A percentile compares a stretch with the other conserved stretches of the same genome.
These are phyloP conservation scores for Phenoliferia sp. DNA, from an alignment of 1,284 basidiomycete genomes.

Conservation along the genomic window DNA sequence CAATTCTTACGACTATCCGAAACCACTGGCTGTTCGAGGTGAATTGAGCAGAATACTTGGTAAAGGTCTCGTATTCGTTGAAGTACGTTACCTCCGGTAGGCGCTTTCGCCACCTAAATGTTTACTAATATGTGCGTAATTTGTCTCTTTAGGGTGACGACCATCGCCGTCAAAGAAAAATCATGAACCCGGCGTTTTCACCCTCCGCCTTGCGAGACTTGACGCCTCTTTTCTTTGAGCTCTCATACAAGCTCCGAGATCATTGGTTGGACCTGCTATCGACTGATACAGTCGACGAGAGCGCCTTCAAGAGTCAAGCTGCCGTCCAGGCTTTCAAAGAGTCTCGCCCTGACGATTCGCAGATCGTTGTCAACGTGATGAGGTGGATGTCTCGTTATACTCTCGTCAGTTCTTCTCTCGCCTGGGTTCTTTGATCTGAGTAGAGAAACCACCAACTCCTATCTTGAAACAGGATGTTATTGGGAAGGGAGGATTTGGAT, in stretches of 20 bases:
- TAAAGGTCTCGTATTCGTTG: slow-evolving; percentile 40
- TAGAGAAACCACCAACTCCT: too few relatives aligned
- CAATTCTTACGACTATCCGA: slow-evolving; percentile 60
- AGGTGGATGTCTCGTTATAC: slow-evolving; percentile 33
- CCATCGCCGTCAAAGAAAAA: slow-evolving; percentile 32
- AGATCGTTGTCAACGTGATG: slow-evolving; percentile 34
- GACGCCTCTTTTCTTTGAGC: slow-evolving; percentile 59
- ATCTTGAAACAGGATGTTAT: too few relatives aligned
- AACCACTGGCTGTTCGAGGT: slow-evolving; percentile 59
- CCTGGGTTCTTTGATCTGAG: too few relatives aligned
- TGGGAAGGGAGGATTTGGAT: too few relatives aligned
- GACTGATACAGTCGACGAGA: background rate
- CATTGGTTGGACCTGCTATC: background rate
- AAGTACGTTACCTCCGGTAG: slow-evolving; percentile 38
- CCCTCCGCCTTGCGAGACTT: slow-evolving; percentile 54
- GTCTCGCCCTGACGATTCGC: slow-evolving; percentile 3
- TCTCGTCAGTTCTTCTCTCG: too few relatives aligned
- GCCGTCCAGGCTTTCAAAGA: slow-evolving; percentile 10
- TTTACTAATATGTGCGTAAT: background rate
- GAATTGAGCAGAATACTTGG: slow-evolving; percentile 48
- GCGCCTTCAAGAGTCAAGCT: slow-evolving; percentile 20
- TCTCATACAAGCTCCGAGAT: slow-evolving; percentile 47
- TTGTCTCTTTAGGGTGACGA: slow-evolving; percentile 25
- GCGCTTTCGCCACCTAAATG: background rate
- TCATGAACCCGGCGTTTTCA: slow-evolving; percentile 55